These are phyloP conservation scores for Zygoascus meyerae DNA, from an alignment of 1,139 yeast species.

Conservation along the genomic window DNA sequence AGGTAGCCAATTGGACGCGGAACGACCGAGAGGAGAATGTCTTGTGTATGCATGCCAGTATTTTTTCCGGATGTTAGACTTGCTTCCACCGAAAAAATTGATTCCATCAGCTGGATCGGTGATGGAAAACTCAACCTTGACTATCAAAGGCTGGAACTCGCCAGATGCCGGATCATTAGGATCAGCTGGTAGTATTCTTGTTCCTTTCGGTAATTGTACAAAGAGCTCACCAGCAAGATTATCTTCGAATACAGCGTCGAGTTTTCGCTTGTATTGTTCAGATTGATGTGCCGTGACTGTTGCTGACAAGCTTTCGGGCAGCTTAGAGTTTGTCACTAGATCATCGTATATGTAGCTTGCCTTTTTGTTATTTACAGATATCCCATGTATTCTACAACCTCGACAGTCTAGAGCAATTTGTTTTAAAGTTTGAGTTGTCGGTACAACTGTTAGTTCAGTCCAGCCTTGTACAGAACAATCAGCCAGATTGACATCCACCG, in stretches of 20 bases:
- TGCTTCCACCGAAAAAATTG: slow-evolving; percentile 55
- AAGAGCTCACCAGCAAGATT: slow-evolving; percentile 59
- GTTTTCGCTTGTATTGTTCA: slow-evolving; percentile 58
- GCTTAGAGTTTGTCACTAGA: slow-evolving; percentile 42
- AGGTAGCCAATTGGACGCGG: slow-evolving; percentile 95
- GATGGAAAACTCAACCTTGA: slow-evolving; percentile 63
- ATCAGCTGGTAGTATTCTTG: slow-evolving; percentile 39
- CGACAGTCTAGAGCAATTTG: slow-evolving; percentile 73
- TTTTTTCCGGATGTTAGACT: slow-evolving; percentile 34
- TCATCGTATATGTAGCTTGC: slow-evolving; percentile 50
- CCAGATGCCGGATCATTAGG: slow-evolving; percentile 9
- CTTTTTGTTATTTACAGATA: slow-evolving; percentile 55
- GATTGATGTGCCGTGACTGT: slow-evolving; percentile 45
- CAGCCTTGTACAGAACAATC: slow-evolving; percentile 54
- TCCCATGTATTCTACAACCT: slow-evolving; percentile 59
- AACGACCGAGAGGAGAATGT: slow-evolving; percentile 68
- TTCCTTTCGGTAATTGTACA: slow-evolving; percentile 65
- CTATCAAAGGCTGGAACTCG: slow-evolving; percentile 51
- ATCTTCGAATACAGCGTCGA: slow-evolving; percentile 52
- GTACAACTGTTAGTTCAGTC: slow-evolving; percentile 77
- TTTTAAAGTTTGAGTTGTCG: slow-evolving; percentile 55
- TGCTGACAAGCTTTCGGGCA: slow-evolving; percentile 33
- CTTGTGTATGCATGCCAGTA: slow-evolving; percentile 85
- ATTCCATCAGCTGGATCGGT: slow-evolving; percentile 71
- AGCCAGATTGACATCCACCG: slow-evolving; percentile 60